Conservation (phyloP, 1,139 yeast genomes). For the Magnusiomyces fungicola region DNA sequence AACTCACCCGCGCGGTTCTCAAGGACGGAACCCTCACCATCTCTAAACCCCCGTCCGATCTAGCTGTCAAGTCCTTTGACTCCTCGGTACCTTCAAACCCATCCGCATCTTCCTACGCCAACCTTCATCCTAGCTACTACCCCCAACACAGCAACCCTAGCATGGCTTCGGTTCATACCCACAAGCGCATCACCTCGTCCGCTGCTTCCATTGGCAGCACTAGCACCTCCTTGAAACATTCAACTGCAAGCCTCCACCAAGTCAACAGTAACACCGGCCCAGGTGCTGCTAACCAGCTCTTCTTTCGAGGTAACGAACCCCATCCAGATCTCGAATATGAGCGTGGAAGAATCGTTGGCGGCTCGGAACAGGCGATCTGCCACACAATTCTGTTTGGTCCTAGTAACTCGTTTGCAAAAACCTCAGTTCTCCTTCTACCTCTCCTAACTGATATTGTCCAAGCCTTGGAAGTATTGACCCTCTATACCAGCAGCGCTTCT, state of each 20-base stretch:
- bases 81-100: conserved; percentile 15
- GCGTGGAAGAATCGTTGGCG: conserved; percentile 39
- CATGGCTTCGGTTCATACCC: neutral
- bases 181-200: conserved; percentile 15
- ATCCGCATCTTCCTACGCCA: conserved; percentile 7
- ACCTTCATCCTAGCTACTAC: conserved; percentile 8
- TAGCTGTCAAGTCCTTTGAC: conserved; percentile 26
- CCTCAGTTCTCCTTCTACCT: conserved; percentile 55
- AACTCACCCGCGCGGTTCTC: conserved; percentile 28
- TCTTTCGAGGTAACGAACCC: conserved; percentile 33
- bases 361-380: conserved; percentile 61
- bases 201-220: too few relatives aligned
- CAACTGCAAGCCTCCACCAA: neutral
- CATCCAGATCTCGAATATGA: conserved; percentile 62
- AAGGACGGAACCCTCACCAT: conserved; percentile 26
- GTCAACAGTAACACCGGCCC: conserved; percentile 7
- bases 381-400: conserved; percentile 60
- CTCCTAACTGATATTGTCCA: conserved; percentile 53
- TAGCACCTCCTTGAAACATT: neutral
- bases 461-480: conserved; percentile 44
- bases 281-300: conserved; percentile 7
- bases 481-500: conserved; percentile 33
- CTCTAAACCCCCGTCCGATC: conserved; percentile 30
- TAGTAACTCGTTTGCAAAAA: conserved; percentile 36
- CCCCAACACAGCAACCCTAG: conserved; percentile 8